Percentiles rank a stretch among this genome's conserved stretches.
These are phyloP conservation scores for Trichophaea hybrida DNA, from an alignment of 2,329 filamentous ascomycete species.

Conservation along the genomic window DNA sequence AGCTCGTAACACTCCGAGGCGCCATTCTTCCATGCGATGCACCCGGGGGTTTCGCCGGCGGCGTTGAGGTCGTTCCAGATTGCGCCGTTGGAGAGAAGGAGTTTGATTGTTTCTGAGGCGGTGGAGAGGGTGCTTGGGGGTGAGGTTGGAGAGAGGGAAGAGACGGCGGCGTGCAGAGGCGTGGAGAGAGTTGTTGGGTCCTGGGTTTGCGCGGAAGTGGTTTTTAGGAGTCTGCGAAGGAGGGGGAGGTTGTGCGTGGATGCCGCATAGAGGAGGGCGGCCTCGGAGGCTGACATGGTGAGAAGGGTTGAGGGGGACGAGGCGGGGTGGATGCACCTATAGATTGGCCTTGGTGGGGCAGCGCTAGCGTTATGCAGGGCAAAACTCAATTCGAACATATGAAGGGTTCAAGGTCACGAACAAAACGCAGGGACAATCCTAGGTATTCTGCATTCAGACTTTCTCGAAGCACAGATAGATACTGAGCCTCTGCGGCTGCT, in stretches of 20 bases:
- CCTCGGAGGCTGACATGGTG: background rate
- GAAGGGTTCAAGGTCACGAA: too few species aligned
- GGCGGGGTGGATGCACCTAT: background rate
- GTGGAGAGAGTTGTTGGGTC: conserved; percentile 75
- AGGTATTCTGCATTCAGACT: too few species aligned
- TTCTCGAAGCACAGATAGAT: too few species aligned
- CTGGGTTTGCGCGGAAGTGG: conserved; percentile 56
- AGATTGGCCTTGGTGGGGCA: too few species aligned
- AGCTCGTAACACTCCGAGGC: conserved; percentile 56
- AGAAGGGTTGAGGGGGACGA: background rate
- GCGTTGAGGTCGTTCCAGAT: conserved; percentile 94
- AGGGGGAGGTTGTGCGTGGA: conserved; percentile 52
- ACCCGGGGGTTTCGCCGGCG: conserved; percentile 81
- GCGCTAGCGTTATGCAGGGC: too few species aligned
- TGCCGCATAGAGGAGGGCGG: conserved; percentile 44
- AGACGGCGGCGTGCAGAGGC: conserved; percentile 78
- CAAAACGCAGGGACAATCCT: too few species aligned
- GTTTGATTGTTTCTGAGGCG: conserved; percentile 52
- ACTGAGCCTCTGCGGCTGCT: too few species aligned
- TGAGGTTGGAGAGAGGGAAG: conserved; percentile 43
- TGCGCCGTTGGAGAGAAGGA: conserved; percentile 72
- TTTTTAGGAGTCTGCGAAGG: conserved; percentile 55
- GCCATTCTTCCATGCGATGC: conserved; percentile 45
- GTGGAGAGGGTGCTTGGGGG: conserved; percentile 37
- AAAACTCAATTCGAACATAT: too few species aligned